Conservation (phyloP, 371 early-diverging fungal genomes). For the Syncephalastrum sp. region DNA sequence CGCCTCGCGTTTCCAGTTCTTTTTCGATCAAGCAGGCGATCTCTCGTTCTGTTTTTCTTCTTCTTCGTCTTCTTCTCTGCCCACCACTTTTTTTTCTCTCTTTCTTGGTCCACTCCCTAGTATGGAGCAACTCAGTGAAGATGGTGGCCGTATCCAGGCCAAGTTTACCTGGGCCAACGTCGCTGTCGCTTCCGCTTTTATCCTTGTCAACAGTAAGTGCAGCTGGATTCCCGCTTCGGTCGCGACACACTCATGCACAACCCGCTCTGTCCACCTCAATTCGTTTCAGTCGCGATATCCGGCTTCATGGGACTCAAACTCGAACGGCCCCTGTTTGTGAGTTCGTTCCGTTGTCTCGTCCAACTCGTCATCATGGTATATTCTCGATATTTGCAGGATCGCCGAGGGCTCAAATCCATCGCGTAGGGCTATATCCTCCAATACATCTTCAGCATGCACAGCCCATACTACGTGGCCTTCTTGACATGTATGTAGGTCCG, state of each 20-base stretch:
- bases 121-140: constrained; percentile 1
- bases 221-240: no score
- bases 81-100: not conserved
- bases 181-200: constrained; percentile 46
- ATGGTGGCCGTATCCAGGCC: constrained; percentile 10
- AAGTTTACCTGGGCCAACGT: constrained; percentile 45
- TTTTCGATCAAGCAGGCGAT: no score
- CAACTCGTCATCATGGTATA: constrained; percentile 64
- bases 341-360: constrained; percentile 58
- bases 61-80: no score
- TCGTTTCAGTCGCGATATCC: constrained; percentile 50
- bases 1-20: no score
- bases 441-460: constrained; percentile 56
- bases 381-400: not conserved
- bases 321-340: constrained; percentile 55
- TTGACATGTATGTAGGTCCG: constrained; percentile 45
- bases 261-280: no score
- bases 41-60: no score
- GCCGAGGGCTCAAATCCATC: not conserved
- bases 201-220: constrained; percentile 44
- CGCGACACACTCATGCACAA: not conserved
- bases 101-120: not conserved
- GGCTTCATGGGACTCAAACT: constrained; percentile 54
- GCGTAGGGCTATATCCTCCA: constrained; percentile 56
- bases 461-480: constrained; percentile 46